Base-by-base conservation (phyloP, 495 filamentous ascomycete species). In the Entonaema liquescens region DNA sequence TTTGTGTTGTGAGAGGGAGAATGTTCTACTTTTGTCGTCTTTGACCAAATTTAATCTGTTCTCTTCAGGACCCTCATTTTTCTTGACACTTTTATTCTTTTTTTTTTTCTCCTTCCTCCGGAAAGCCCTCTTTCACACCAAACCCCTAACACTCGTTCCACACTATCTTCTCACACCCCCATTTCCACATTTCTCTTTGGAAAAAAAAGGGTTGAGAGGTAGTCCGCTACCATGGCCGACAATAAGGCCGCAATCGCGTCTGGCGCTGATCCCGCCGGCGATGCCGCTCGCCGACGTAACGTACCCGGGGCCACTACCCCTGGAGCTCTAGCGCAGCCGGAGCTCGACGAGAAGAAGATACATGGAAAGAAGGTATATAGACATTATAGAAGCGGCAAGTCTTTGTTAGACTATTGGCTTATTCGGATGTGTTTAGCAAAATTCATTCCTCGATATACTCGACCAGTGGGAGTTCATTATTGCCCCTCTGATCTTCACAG, bases 401-500 rank as follows among this genome's bases (percentile, higher is more conserved):
- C 36, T 64, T 33, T 15, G 38, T 54, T 36, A 36, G n/a, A 36
- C 12, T 40, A 35, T 23, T 62, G 53, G 68, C 59, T 52, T 47
- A 67, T 61, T 60, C 52, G 0, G 55, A 59, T 57, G 29, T 31
- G 21, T n/a, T 7, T 71, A 84, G 81, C 73, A 78, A 61, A 81
- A 84, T 53, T 83, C 83, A n/a, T 40, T 90, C 62, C 80, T 93
- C 47, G 77, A 89, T 54, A 83, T 87, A 55, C 86, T 97, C 53
- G 89, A 91, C 77, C 83, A 89, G 74, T 94, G 90, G 86, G 95
- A 99, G 77, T 92, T 90, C 79, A 79, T 98, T 61, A 87, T 97
- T 78, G 93, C 92, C 35, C 95, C 96, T 38, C 76, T 97, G 60
- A 77, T 99, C 70, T 93, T 99, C 80, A 99, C 95, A 25, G 81